Base-by-base conservation (phyloP, 2,329 filamentous ascomycete genomes). In the Fusarium palustre region DNA sequence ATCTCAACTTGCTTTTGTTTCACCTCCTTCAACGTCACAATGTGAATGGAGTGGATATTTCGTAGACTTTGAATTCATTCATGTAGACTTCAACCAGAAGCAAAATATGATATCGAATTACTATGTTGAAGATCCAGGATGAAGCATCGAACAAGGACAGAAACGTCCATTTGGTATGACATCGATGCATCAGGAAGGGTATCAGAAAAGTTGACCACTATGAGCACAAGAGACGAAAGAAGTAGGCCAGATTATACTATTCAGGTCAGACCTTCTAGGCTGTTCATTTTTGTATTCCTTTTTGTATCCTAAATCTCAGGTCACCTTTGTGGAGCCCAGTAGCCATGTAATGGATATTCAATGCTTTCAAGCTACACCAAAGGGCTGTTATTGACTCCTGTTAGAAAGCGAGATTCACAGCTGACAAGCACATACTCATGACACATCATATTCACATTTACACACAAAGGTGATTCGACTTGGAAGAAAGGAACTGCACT, bases 401-500 rank as follows among this genome's bases (percentile, higher is more conserved):
- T 28, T 16, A 28, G 10, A 43, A 7, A 43, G 28, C 7, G 16
- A 18, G 24, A 28, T 33, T 18, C 16, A 42, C 28, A 30, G 28
- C 10, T 30, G 28, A 9, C 10, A 30, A 30, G 10, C 3, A 25
- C 15, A 16, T 16, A 2, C 9, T 13, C 36, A 18, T 30, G 10
- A 10, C 28, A 13, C 16, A 18, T n/a, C 31, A 18, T 7, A 13
- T 34, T 39, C 28, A 31, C n/a, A 34, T 24, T 36, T n/a, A 58
- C 15, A 8, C 13, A 36, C 5, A 52, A 28, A 42, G n/a, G 12
- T 13, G 20, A 24, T 2, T 31, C 25, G 47, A 55, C 11, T 54
- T 68, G 8, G 59, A 69, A 11, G 59, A 69, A 70, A 71, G 60
- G 49, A 68, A 59, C 53, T 75, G 69, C 69, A 46, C 69, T 59